These are phyloP conservation scores for Sugiyamaella xylanicola DNA, from an alignment of 1,139 yeast genomes.

Conservation along the genomic window DNA sequence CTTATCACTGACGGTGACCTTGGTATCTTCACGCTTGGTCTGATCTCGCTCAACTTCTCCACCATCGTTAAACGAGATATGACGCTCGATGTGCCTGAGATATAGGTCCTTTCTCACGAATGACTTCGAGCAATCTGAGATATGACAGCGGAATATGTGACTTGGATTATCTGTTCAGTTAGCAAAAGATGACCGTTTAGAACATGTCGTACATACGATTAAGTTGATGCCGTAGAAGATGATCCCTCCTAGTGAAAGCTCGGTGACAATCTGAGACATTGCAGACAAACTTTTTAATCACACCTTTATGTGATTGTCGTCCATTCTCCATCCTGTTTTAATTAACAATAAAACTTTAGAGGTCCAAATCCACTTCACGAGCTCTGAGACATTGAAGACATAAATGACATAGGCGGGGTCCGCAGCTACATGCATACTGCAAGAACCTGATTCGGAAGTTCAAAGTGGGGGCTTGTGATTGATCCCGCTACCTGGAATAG, in stretches of 20 bases:
- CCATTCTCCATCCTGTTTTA: not conserved
- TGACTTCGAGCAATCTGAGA: slow-evolving; percentile 54
- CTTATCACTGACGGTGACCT: not conserved
- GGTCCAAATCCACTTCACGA: not conserved
- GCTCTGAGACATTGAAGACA: not conserved
- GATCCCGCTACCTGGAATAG: not conserved
- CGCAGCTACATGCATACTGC: not conserved
- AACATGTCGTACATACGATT: slow-evolving; percentile 32
- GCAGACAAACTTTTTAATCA: slow-evolving; percentile 46
- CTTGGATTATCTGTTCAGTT: slow-evolving; percentile 38
- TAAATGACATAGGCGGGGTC: not conserved
- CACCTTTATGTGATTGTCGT: slow-evolving; percentile 31
- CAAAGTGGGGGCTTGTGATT: slow-evolving; percentile 1
- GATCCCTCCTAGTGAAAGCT: slow-evolving; percentile 54
- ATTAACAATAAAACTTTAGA: not conserved
- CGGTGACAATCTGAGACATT: slow-evolving; percentile 43
- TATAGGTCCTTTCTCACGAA: slow-evolving; percentile 62
- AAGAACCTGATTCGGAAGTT: not conserved
- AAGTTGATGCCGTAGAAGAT: slow-evolving; percentile 45
- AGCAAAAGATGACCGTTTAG: not conserved
- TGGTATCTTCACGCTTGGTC: not conserved
- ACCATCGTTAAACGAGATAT: slow-evolving; percentile 2
- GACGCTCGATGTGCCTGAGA: slow-evolving; percentile 46
- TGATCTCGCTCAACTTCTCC: not conserved
- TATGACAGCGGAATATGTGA: slow-evolving; percentile 52